A percentile compares a stretch with the other conserved stretches of the same genome.
Conservation (phyloP, 2,329 filamentous ascomycete species). For the Alternaria infectoria region DNA sequence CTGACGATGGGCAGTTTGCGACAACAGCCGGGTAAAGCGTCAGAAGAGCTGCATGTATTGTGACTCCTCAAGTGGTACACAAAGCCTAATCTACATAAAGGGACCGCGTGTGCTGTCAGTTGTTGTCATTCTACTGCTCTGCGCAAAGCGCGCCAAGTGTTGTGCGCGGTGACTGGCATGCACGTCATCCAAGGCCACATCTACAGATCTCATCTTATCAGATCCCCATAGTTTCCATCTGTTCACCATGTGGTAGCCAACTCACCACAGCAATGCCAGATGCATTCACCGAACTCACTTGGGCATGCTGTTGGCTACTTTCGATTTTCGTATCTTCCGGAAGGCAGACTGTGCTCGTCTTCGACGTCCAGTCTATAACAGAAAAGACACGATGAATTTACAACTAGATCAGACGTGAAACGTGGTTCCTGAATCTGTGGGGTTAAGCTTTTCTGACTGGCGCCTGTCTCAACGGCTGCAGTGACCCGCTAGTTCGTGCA, state of each 20-base stretch:
- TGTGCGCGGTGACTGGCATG: slow-evolving; percentile 17
- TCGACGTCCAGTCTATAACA: neutral
- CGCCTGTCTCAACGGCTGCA: slow-evolving; percentile 14
- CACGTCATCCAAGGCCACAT: slow-evolving; percentile 28
- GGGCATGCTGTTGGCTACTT: neutral
- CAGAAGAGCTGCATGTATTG: neutral
- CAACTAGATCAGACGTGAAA: neutral
- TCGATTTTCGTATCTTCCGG: accelerated
- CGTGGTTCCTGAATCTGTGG: slow-evolving; percentile 5
- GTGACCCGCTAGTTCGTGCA: slow-evolving; percentile 30
- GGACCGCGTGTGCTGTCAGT: neutral
- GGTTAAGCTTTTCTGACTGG: slow-evolving; percentile 22
- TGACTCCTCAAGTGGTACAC: neutral
- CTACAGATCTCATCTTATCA: slow-evolving; percentile 27
- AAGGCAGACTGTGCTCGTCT: neutral
- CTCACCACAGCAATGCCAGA: neutral
- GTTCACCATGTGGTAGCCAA: neutral
- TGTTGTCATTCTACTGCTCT: neutral
- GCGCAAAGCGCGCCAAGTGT: slow-evolving; percentile 9
- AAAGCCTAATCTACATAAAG: neutral
- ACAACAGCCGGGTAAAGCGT: neutral
- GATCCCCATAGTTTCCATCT: slow-evolving; percentile 16
- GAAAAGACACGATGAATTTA: neutral
- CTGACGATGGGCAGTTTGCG: slow-evolving; percentile 19
- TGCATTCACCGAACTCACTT: neutral